Conservation (phyloP, 129 eudicot species). For the Flaveria robusta region DNA sequence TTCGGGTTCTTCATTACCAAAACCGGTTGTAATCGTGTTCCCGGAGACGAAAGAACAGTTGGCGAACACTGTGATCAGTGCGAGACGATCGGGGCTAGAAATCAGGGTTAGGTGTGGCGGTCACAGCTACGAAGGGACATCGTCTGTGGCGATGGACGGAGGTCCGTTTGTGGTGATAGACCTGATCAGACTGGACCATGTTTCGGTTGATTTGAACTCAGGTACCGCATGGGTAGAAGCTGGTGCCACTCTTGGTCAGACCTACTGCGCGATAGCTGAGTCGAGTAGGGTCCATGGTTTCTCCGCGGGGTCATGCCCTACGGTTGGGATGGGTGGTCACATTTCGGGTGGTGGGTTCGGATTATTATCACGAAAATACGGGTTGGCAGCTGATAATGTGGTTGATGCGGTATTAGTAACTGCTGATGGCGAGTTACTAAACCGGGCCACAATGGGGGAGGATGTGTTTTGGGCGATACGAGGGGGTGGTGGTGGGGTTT, state of each 20-base stretch:
- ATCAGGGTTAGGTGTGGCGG: slow-evolving; percentile 77
- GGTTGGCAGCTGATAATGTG: slow-evolving; percentile 77
- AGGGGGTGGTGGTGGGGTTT: slow-evolving; percentile 84
- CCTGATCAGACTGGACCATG: slow-evolving; percentile 50
- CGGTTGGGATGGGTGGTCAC: slow-evolving; percentile 83
- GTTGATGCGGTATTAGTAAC: slow-evolving; percentile 63
- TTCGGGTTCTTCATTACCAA: slow-evolving; percentile 38
- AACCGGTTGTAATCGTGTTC: slow-evolving; percentile 64
- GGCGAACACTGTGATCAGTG: slow-evolving; percentile 42
- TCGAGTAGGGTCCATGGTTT: slow-evolving; percentile 53
- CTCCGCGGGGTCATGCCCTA: slow-evolving; percentile 80
- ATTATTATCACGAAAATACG: slow-evolving; percentile 68
- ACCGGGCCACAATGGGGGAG: slow-evolving; percentile 79
- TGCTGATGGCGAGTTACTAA: slow-evolving; percentile 50
- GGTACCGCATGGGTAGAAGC: slow-evolving; percentile 78
- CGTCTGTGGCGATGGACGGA: slow-evolving; percentile 44
- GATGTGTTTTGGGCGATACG: slow-evolving; percentile 92
- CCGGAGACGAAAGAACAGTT: slow-evolving; percentile 63
- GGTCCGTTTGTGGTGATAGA: slow-evolving; percentile 65
- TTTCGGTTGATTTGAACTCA: slow-evolving; percentile 50
- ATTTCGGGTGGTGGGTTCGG: slow-evolving; percentile 84
- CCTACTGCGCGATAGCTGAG: slow-evolving; percentile 55
- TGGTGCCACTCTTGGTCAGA: slow-evolving; percentile 82
- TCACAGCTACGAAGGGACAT: slow-evolving; percentile 78
- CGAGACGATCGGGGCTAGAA: slow-evolving; percentile 37